Evolutionary conservation across 2,329 filamentous ascomycete genomes (phyloP).

Genomic region (Nemania abortiva): DNA sequence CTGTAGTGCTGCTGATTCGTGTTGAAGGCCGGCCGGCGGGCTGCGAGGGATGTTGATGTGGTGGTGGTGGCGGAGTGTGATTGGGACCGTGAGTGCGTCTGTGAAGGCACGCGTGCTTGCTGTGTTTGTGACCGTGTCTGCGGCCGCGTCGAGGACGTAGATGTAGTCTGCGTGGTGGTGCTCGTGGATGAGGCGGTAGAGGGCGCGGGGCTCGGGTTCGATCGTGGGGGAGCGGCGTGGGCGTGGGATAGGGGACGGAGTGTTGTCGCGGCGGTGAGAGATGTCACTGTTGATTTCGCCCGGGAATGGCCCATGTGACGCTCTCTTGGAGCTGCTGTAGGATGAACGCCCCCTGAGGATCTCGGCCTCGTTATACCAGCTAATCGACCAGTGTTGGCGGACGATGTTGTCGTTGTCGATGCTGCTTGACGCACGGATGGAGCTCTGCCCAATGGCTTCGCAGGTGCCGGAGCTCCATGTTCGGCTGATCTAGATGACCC

Average conservation of each 20-base stretch:
- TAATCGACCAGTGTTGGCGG: slow-evolving; percentile 37
- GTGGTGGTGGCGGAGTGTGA: background rate
- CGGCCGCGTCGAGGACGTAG: slow-evolving; percentile 37
- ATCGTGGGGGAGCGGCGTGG: slow-evolving; percentile 2
- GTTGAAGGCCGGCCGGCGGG: slow-evolving; percentile 67
- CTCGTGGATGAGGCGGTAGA: slow-evolving; percentile 39
- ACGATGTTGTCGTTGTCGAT: slow-evolving; percentile 39
- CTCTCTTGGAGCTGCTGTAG: slow-evolving; percentile 34
- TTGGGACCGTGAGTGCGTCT: slow-evolving; percentile 20
- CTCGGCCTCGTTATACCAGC: slow-evolving; percentile 40
- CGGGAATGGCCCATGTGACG: slow-evolving; percentile 51
- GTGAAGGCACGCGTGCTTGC: slow-evolving; percentile 35
- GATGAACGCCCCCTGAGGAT: slow-evolving; percentile 42
- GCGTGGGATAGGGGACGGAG: slow-evolving; percentile 54
- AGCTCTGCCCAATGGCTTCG: slow-evolving; percentile 46
- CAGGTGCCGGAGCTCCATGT: slow-evolving; percentile 38
- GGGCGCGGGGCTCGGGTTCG: slow-evolving; percentile 46
- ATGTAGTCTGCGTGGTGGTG: slow-evolving; percentile 40
- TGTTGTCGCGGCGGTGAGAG: slow-evolving; percentile 55
- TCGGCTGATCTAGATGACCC: slow-evolving; percentile 26
- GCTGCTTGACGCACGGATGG: slow-evolving; percentile 45
- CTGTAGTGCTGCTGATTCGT: slow-evolving; percentile 76
- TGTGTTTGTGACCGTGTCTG: slow-evolving; percentile 44
- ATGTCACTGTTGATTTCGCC: slow-evolving; percentile 58
- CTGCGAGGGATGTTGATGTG: slow-evolving; percentile 38